A percentile compares a stretch with the other conserved stretches of the same genome.
phyloP scores from a whole-genome alignment of 768 basidiomycete genomes.

The Mycena epipterygia region DNA sequence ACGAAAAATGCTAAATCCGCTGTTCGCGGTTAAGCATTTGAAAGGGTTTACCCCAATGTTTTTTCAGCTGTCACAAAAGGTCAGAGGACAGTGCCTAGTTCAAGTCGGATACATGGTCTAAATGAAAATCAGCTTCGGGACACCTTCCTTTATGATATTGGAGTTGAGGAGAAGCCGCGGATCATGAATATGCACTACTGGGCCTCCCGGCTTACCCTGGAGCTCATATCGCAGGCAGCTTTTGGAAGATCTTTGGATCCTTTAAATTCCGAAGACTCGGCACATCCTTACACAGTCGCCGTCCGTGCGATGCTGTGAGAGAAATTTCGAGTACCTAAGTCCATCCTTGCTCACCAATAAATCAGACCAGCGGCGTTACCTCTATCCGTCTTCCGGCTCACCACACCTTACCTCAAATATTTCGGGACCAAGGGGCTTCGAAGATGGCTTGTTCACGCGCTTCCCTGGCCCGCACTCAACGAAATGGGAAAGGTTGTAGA shows the following conservation, averaged over 20 bases:
- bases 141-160: slow-evolving; percentile 31
- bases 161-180: slow-evolving; percentile 21
- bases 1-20: slow-evolving; percentile 49
- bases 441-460: slow-evolving; percentile 39
- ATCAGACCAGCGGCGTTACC: slow-evolving; percentile 41
- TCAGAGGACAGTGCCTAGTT: slow-evolving; percentile 20
- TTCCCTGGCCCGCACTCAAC: slow-evolving; percentile 40
- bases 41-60: slow-evolving; percentile 47
- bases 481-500: slow-evolving; percentile 44
- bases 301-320: slow-evolving; percentile 29
- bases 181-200: slow-evolving; percentile 39
- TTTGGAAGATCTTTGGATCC: slow-evolving; percentile 38
- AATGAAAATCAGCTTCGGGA: neutral
- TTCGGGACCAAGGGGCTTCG: slow-evolving; percentile 43
- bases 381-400: slow-evolving; percentile 38
- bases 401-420: slow-evolving; percentile 39
- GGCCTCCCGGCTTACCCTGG: slow-evolving; percentile 40
- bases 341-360: neutral
- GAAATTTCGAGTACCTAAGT: neutral
- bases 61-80: slow-evolving; percentile 42
- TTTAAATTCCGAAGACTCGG: slow-evolving; percentile 28
- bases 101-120: neutral
- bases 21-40: slow-evolving; percentile 48
- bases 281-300: slow-evolving; percentile 35
- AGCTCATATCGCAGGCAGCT: slow-evolving; percentile 39